Base-by-base conservation (phyloP, 148 eudicot genomes). In the Nepenthes gracilis region DNA sequence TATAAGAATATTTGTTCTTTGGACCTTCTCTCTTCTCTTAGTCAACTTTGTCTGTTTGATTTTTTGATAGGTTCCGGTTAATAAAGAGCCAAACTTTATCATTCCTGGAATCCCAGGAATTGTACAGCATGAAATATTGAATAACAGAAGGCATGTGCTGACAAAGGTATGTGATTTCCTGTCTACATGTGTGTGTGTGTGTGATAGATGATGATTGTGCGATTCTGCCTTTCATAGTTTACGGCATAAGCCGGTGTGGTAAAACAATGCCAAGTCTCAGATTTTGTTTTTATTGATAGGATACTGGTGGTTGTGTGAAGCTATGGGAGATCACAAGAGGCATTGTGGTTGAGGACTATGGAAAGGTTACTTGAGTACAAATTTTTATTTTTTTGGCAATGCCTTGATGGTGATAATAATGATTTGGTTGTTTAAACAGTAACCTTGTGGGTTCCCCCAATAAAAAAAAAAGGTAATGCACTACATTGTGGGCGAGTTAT, bases 281-380 rank as follows among this genome's bases (percentile, higher is more conserved):
- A 40, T 40, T 40, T 8, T 40, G 47, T 55, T 72, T 37, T 55
- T 49, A 40, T 54, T 76, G 66, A 12, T 65, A 93, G 99, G 99
- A 93, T 67, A 80, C 88, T 61, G 71, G 87, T 70, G 99, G 96
- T 68, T 79, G 79, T 48, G 99, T 93, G 68, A 93, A 93, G 78
- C 78, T 93, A 63, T 93, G 99, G 99, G 99, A 93, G 73, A 86
- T 93, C 59, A 93, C 99, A 32, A 80, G 76, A 66, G 96, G 99
- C 11, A 57, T 78, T 62, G 91, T 93, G 47, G 55, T 83, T 52
- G 72, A 86, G 67, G 90, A 88, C 72, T 88, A 79, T 68, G 96
- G 96, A 73, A 72, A 86, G 96, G 99, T 93, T 61, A 70, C 62
- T 57, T 60, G 54, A 47, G 14, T 57, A n/a, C 32, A 47, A 57